Base-by-base conservation (phyloP, 75 land plant genomes). In the Picea glauca region DNA sequence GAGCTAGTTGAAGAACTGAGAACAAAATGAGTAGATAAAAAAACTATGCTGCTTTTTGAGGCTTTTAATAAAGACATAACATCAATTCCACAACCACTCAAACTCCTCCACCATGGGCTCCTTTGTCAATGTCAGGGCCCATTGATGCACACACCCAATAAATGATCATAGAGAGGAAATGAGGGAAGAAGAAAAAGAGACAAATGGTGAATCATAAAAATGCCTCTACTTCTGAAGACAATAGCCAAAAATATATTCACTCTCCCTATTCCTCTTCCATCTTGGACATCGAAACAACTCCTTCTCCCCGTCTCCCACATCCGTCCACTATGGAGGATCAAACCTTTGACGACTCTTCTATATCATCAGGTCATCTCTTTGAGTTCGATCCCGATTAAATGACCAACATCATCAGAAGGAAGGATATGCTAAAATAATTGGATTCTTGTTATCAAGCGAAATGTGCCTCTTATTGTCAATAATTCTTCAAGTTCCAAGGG, bases 21-120 rank as follows among this genome's bases (percentile, higher is more conserved):
- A 77, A 46, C 74, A 26, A 84, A 84, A 78, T 73, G 83, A 78
- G 88, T 86, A 50, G 88, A 86, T 75, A 81, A 58, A 66, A 83
- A 97, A 98, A 88, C 99, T 14, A 83, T 88, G 80, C 94, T 93
- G 23, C 89, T 97, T 72, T 77, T 97, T 46, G 99, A 97, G 82
- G 99, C 99, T 40, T 97, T 94, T 82, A 94, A 97, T 79, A 97
- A 94, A 79, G 99, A 97, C 60, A 86, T 95, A 76, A 98, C 98
- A 56, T 88, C 92, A 57, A 83, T 97, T 78, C 93, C 94, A 60
- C 97, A 90, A 70, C 99, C 94, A 11, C 80, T 90, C 85, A 84
- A 77, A 88, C 87, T 62, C 43, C 98, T 50, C 98, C 92, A 78
- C 85, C 87, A 18, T 77, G 88, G 77, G 99, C 96, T 31, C 87